Evolutionary conservation across 495 filamentous ascomycete species (phyloP).

Genomic region (Hyphodiscus hymeniophilus): DNA sequence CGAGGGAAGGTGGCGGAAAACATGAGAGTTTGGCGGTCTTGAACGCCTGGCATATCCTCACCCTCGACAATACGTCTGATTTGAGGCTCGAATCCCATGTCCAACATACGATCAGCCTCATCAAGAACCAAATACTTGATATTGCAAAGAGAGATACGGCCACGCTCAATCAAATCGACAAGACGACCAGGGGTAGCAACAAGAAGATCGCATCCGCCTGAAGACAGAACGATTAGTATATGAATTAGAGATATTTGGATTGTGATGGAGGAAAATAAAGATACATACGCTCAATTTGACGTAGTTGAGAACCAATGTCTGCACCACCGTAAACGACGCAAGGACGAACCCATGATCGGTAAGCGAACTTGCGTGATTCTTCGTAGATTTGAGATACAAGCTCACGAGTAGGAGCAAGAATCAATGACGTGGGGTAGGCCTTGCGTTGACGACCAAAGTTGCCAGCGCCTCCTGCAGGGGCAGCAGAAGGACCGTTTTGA

Average conservation of each 20-base stretch:
- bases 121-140: conserved; percentile 99
- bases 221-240: conserved; percentile 6
- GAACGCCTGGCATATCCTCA: conserved; percentile 88
- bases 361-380: conserved; percentile 94
- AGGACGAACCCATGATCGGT: conserved; percentile 96
- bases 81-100: conserved; percentile 99
- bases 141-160: conserved; percentile 89
- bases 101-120: conserved; percentile 99
- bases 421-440: conserved; percentile 91
- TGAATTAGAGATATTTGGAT: conserved; percentile 2
- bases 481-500: conserved; percentile 69
- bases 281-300: conserved; percentile 74
- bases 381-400: conserved; percentile 98
- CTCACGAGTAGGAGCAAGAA: conserved; percentile 94
- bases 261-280: not conserved
- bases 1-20: conserved; percentile 98
- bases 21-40: conserved; percentile 94
- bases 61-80: conserved; percentile 97
- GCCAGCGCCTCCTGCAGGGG: conserved; percentile 53
- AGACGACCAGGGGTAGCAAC: conserved; percentile 96
- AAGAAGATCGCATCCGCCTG: conserved; percentile 78
- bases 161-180: conserved; percentile 96
- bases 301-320: conserved; percentile 93
- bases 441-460: conserved; percentile 83
- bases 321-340: conserved; percentile 99